Evolutionary conservation across 768 basidiomycete species (phyloP).

Genomic region (Amanita molliuscula): DNA sequence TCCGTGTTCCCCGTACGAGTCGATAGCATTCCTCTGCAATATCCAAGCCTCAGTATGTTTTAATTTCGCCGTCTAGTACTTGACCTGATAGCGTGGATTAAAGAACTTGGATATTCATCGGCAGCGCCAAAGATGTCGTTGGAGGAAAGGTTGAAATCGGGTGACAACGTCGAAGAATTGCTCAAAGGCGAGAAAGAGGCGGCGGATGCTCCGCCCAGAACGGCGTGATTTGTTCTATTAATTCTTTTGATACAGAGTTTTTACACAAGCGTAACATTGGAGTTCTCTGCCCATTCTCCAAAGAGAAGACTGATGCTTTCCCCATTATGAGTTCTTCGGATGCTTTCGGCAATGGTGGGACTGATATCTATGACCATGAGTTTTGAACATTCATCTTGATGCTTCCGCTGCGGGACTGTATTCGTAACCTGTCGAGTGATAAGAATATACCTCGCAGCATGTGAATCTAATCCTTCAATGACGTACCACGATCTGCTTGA

Average conservation of each 20-base stretch:
- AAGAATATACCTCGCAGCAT: not conserved
- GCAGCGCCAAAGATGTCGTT: slow-evolving; percentile 34
- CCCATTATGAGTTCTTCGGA: slow-evolving; percentile 89
- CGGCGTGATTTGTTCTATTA: not conserved
- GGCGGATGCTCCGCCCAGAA: slow-evolving; percentile 44
- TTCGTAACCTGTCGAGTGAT: slow-evolving; percentile 68
- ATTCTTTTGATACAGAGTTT: slow-evolving; percentile 15
- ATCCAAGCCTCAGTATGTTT: slow-evolving; percentile 51
- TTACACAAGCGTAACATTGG: slow-evolving; percentile 28
- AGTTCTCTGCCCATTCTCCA: slow-evolving; percentile 65
- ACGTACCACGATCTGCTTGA: slow-evolving; percentile 81
- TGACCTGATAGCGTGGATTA: not conserved
- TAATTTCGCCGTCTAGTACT: not conserved
- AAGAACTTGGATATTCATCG: slow-evolving; percentile 66
- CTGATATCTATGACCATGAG: slow-evolving; percentile 86
- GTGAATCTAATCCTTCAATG: not conserved
- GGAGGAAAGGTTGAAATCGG: slow-evolving; percentile 53
- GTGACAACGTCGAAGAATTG: slow-evolving; percentile 49
- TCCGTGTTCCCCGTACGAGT: slow-evolving; percentile 38
- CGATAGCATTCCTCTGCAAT: slow-evolving; percentile 55
- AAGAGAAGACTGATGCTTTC: slow-evolving; percentile 87
- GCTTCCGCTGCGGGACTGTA: slow-evolving; percentile 78
- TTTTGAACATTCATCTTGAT: slow-evolving; percentile 56
- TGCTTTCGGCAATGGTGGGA: slow-evolving; percentile 90
- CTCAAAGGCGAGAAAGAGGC: slow-evolving; percentile 58